These are phyloP conservation scores for Dichotomopilus funicola DNA, from an alignment of 2,329 filamentous ascomycete genomes.

Conservation along the genomic window DNA sequence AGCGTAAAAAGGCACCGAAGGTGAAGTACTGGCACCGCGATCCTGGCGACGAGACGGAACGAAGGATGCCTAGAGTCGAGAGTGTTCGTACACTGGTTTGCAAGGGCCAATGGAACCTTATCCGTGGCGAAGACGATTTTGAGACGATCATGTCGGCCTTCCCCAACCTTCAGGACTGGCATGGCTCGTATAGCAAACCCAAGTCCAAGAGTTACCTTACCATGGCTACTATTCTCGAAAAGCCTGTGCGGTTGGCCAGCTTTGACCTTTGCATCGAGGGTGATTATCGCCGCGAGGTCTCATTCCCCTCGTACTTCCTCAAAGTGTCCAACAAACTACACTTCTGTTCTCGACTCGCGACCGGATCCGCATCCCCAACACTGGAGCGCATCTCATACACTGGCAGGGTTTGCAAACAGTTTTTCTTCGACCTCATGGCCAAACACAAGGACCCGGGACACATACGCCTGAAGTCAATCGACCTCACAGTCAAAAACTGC, in stretches of 20 bases:
- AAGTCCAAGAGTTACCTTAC: conserved; percentile 68
- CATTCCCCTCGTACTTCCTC: conserved; percentile 53
- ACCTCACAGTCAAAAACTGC: conserved; percentile 68
- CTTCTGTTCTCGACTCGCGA: conserved; percentile 59
- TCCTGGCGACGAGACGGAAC: conserved; percentile 10
- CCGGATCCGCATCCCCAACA: conserved; percentile 50
- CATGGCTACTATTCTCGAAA: conserved; percentile 56
- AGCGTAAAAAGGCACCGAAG: conserved; percentile 67
- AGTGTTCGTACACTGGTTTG: conserved; percentile 62
- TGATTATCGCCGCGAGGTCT: conserved; percentile 60
- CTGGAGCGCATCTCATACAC: conserved; percentile 67
- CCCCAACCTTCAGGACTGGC: conserved; percentile 59
- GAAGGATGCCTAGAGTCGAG: conserved; percentile 34
- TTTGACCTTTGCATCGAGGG: conserved; percentile 65
- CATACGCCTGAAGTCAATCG: conserved; percentile 56
- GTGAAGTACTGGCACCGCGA: conserved; percentile 48
- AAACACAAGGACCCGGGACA: conserved; percentile 41
- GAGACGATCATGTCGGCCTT: conserved; percentile 53
- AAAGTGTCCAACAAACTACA: conserved; percentile 56
- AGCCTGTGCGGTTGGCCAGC: conserved; percentile 51
- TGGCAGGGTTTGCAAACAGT: conserved; percentile 62
- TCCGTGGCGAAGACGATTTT: conserved; percentile 59
- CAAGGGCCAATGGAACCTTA: conserved; percentile 72
- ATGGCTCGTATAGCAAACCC: conserved; percentile 61
- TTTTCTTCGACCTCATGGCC: conserved; percentile 54